Percentiles rank a stretch among this genome's conserved stretches.
These are phyloP conservation scores for Candida freyschussii DNA, from an alignment of 1,139 yeast species.

Conservation along the genomic window DNA sequence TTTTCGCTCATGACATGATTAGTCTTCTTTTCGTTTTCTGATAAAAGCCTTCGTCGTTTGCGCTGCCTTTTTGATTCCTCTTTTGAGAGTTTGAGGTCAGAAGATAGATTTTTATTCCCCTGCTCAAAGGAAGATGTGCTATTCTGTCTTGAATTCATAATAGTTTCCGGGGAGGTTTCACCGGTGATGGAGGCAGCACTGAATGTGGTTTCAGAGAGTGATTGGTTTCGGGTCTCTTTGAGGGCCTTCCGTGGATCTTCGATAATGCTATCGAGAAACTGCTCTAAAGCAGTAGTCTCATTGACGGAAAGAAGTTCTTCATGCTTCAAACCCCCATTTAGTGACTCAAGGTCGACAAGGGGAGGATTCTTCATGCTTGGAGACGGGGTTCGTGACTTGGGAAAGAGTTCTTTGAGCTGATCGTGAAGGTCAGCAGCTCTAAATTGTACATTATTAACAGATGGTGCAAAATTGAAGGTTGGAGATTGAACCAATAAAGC, in stretches of 20 bases:
- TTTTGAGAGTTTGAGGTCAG: slow-evolving; percentile 27
- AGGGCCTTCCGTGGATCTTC: slow-evolving; percentile 21
- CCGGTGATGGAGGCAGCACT: not conserved
- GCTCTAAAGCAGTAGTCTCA: slow-evolving; percentile 34
- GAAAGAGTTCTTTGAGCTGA: slow-evolving; percentile 8
- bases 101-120: too few relatives aligned
- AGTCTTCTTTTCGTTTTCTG: slow-evolving; percentile 62
- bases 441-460: not conserved
- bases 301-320: slow-evolving; percentile 21
- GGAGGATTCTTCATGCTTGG: slow-evolving; percentile 13
- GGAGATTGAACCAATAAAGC: slow-evolving; percentile 23
- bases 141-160: too few relatives aligned
- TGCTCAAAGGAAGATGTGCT: too few relatives aligned
- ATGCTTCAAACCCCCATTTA: slow-evolving; percentile 9
- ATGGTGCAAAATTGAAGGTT: slow-evolving; percentile 5
- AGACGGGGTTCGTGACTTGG: slow-evolving; percentile 11
- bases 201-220: slow-evolving; percentile 1
- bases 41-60: slow-evolving; percentile 43
- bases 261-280: slow-evolving; percentile 36
- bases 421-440: slow-evolving; percentile 1
- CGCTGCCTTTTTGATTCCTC: slow-evolving; percentile 20
- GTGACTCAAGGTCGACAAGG: slow-evolving; percentile 8
- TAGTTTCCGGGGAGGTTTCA: not conserved
- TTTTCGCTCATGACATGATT: slow-evolving; percentile 78
- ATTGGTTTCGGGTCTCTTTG: slow-evolving; percentile 1